These are phyloP conservation scores for Skeletonema grethae DNA, from an alignment of 108 stramenopile genomes.

Conservation along the genomic window DNA sequence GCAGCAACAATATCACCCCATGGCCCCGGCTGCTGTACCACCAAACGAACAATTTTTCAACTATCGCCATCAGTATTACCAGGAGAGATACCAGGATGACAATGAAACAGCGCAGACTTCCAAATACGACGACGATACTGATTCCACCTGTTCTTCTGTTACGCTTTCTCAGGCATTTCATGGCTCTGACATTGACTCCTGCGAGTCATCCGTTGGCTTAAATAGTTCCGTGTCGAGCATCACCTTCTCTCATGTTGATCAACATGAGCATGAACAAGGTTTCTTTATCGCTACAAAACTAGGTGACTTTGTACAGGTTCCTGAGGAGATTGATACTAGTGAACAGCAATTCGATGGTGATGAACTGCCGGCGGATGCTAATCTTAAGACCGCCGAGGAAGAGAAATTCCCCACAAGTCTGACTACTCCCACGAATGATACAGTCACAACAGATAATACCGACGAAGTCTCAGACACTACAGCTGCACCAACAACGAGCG, in stretches of 20 bases:
- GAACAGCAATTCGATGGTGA: constrained; percentile 1
- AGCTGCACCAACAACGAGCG: not conserved
- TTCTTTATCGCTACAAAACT: constrained; percentile 39
- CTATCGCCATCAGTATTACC: constrained; percentile 43
- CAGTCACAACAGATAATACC: not conserved
- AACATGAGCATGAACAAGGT: constrained; percentile 40
- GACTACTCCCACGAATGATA: not conserved
- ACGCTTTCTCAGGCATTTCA: constrained; percentile 48
- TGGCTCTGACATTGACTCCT: constrained; percentile 17
- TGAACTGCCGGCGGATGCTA: not conserved
- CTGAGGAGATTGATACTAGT: constrained; percentile 8
- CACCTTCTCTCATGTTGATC: constrained; percentile 33
- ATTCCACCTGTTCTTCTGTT: constrained; percentile 47
- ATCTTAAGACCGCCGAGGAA: constrained; percentile 2
- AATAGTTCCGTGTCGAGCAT: constrained; percentile 40
- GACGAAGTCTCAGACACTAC: constrained; percentile 2
- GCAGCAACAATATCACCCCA: not conserved
- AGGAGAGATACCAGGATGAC: constrained; percentile 38
- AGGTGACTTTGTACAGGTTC: constrained; percentile 36
- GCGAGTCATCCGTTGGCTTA: constrained; percentile 13
- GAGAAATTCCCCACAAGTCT: not conserved
- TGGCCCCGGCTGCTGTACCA: not conserved
- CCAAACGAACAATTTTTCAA: constrained; percentile 20
- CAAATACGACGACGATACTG: constrained; percentile 13
- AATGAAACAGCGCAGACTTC: constrained; percentile 1